Evolutionary conservation across 331 rosid genomes (phyloP), one percentile per base, ranked within the genome.

Genomic region (Saraca asoca): DNA sequence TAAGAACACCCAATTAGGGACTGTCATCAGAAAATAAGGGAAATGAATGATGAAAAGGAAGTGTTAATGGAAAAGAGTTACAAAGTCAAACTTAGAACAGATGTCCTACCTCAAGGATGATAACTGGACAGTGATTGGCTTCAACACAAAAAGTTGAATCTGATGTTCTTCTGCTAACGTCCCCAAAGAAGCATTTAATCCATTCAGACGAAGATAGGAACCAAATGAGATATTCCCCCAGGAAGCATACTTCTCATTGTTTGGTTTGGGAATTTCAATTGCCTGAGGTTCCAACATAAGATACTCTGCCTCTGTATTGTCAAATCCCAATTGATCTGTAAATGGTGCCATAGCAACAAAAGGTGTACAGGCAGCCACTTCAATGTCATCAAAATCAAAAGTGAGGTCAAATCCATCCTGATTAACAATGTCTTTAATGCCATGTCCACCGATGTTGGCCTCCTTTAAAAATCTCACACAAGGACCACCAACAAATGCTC

Each of bases 401-500:
- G 62, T 69, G 58, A 90, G 69, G 74, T 72, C 76, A 82, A 82
- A 62, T 43, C 65, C 64, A 65, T 75, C 82, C 74, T 52, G 81
- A 59, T 58, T 68, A 52, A 13, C 62, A 49, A 37, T 62, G 64
- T 67, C 77, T 72, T 57, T 71, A 57, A 41, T 70, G 63, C 59
- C 72, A 65, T 68, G 50, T 60, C 71, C 64, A 66, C 70, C 78
- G 71, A 51, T 76, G 66, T 45, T 44, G 60, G 73, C 73, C 62
- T 80, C 78, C 73, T 68, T 87, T 73, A 81, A 79, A 66, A 90
- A 71, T 71, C 69, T 79, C 39, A 90, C 73, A 62, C 69, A 75
- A 69, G 87, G 74, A 76, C 98, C 98, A 68, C 85, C 86, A 38
- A 86, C 66, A 75, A 81, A 79, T 58, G 82, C 74, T 55, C 90